Conservation (phyloP, 805 yeast genomes). For the Suhomyces pyralidae region DNA sequence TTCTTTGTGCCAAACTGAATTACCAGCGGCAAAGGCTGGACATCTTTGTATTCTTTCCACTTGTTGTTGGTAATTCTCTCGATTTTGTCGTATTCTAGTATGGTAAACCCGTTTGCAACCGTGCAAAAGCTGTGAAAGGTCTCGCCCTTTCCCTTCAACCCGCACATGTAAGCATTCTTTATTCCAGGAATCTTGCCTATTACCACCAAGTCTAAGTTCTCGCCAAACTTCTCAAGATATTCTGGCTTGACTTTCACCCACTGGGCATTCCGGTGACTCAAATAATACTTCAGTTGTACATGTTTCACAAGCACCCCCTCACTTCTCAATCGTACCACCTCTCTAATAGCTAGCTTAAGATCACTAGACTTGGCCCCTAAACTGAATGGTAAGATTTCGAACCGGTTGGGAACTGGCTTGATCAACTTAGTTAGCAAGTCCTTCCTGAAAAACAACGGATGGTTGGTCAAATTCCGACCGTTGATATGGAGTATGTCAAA, state of each 20-base stretch:
- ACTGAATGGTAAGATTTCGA: constrained; percentile 47
- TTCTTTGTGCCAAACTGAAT: constrained; percentile 55
- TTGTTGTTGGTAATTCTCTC: constrained; percentile 53
- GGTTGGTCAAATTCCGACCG: constrained; percentile 55
- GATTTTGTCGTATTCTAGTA: constrained; percentile 58
- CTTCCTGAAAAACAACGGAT: constrained; percentile 57
- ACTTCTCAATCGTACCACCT: constrained; percentile 58
- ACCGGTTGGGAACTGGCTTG: constrained; percentile 42
- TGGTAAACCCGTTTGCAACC: constrained; percentile 81
- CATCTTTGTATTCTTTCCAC: constrained; percentile 50
- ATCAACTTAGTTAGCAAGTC: constrained; percentile 45
- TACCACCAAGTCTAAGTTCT: constrained; percentile 73
- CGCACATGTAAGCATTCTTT: constrained; percentile 74
- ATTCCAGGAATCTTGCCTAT: constrained; percentile 76
- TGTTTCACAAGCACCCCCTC: constrained; percentile 85
- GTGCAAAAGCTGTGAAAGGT: constrained; percentile 66
- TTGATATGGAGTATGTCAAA: constrained; percentile 76
- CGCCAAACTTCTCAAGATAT: constrained; percentile 81
- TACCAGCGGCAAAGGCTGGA: constrained; percentile 39
- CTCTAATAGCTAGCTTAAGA: constrained; percentile 52
- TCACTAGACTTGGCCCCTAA: constrained; percentile 47
- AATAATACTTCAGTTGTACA: constrained; percentile 52
- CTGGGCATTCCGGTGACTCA: constrained; percentile 57
- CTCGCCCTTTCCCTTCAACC: constrained; percentile 47
- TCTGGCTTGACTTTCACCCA: constrained; percentile 95